Base-by-base conservation (phyloP, 805 yeast genomes). In the Ogataea henricii region DNA sequence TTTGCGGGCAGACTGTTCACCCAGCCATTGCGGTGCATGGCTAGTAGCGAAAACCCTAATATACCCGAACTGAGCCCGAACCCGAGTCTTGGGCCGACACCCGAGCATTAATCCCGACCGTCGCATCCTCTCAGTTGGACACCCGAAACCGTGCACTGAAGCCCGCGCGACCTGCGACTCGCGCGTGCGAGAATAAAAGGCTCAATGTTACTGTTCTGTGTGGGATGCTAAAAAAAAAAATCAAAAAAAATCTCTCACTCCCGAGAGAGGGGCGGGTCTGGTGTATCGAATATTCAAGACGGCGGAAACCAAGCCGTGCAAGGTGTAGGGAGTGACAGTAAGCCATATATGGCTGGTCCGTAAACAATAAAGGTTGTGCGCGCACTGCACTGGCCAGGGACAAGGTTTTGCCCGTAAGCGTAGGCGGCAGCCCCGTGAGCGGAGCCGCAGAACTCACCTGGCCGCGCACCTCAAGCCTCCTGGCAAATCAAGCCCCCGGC, bases 211-310 rank as follows among this genome's bases (percentile, higher is more conserved):
- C 9, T 18, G n/a, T 4, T 17, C 21, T 34, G 37, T 3, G 37
- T 34, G 37, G 23, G 22, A 34, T 34, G 37, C 14, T 13, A 14
- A 38, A 25, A 38, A n/a, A 22, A 21, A 3, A 37, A 39, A 39
- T 39, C 33, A n/a, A n/a, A n/a, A n/a, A 33, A 37, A 39, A 39
- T 39, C 33, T 39, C 42, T 39, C 42, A 39, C 33, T 34, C 37
- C 23, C 37, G 37, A 17, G 37, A 17, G 37, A 18, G 37, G 37
- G 37, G 42, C 42, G 33, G 33, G 42, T 27, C 14, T n/a, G n/a
- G n/a, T n/a, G n/a, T 17, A 35, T 10, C 10, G 8, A 18, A 20
- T n/a, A 32, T 8, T 30, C 18, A 14, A 22, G 26, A 39, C 42
- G 42, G 42, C 42, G 33, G 34, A 39, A 39, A 39, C 42, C 9